Evolutionary conservation across 257 asterid genomes (phyloP).

Genomic region (Nicotiana undulata): DNA sequence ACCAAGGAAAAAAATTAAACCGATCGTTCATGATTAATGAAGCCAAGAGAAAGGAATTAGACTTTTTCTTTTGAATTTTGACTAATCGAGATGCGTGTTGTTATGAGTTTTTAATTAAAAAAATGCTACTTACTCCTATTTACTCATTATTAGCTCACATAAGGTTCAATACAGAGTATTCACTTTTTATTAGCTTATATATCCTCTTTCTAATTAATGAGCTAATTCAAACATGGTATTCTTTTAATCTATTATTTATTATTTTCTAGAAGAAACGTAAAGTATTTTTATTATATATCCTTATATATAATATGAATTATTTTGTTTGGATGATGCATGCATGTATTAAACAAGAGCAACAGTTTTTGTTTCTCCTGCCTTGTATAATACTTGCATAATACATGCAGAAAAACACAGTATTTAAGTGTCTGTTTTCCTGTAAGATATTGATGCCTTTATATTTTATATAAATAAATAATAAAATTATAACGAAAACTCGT

Average conservation of each 20-base stretch:
- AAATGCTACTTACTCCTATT: too few relatives aligned
- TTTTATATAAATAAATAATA: neutral
- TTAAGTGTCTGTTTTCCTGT: conserved; percentile 7
- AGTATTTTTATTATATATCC: neutral
- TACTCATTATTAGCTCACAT: neutral
- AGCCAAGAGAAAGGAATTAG: too few relatives aligned
- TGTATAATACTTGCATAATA: conserved; percentile 1
- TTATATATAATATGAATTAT: neutral
- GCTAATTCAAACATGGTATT: neutral
- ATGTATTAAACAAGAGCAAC: neutral
- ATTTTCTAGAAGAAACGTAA: neutral
- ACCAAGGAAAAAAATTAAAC: too few relatives aligned
- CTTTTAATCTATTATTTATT: neutral
- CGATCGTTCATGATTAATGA: too few relatives aligned
- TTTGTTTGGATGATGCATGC: neutral
- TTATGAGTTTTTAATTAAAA: too few relatives aligned
- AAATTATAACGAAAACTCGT: neutral
- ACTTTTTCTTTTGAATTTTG: too few relatives aligned
- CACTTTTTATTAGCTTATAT: neutral
- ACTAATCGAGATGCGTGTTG: too few relatives aligned
- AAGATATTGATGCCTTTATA: neutral
- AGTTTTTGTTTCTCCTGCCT: neutral
- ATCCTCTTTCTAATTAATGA: neutral
- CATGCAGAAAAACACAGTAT: conserved; percentile 6
- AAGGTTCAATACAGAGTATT: too few relatives aligned